Percentiles rank a stretch among this genome's conserved stretches.
Conservation (phyloP, 225 moss, liverwort and hornwort genomes). For the Polytrichum commune region DNA sequence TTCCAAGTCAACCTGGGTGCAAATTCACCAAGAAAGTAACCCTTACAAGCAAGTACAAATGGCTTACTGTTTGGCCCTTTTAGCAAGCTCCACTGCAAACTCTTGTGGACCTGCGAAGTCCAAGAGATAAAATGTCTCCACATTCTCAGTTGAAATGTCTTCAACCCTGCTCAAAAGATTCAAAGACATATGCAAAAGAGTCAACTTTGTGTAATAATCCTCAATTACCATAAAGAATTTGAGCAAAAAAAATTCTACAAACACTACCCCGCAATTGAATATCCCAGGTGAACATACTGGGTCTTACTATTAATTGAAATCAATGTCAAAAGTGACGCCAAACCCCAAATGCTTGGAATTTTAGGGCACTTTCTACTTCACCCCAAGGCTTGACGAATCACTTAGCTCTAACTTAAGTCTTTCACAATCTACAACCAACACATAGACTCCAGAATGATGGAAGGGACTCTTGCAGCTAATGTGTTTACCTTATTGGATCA, state of each 20-base stretch:
- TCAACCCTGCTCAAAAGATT: constrained; percentile 45
- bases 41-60: background rate
- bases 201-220: background rate
- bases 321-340: constrained; percentile 2
- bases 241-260: background rate
- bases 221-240: background rate
- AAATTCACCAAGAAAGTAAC: background rate
- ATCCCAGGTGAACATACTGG: background rate
- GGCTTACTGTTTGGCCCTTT: constrained; percentile 66
- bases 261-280: background rate
- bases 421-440: too few species aligned
- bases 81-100: constrained; percentile 71
- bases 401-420: too few species aligned
- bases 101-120: constrained; percentile 73
- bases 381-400: too few species aligned
- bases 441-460: too few species aligned
- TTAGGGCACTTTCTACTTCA: too few species aligned
- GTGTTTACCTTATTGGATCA: constrained; percentile 48
- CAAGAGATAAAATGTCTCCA: constrained; percentile 77
- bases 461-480: background rate
- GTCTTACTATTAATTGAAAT: constrained; percentile 2
- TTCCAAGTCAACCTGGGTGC: too few species aligned
- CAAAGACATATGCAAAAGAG: background rate
- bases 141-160: constrained; percentile 60
- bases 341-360: background rate